These are phyloP conservation scores for Pichia sp. DNA, from an alignment of 1,139 yeast species.

Conservation along the genomic window DNA sequence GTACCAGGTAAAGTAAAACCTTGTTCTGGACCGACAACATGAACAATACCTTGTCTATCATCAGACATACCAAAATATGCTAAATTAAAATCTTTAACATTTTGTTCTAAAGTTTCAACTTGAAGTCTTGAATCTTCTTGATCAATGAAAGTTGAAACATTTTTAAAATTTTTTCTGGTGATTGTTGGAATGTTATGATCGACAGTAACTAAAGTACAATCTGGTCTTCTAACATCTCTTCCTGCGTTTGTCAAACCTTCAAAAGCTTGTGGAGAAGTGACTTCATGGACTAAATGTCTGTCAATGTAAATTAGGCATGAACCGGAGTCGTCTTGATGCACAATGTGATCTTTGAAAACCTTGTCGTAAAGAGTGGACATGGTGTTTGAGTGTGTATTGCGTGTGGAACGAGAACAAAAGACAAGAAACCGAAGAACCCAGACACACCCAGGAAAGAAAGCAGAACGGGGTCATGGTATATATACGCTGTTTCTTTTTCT, in stretches of 20 bases:
- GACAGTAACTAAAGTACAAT: conserved; percentile 94
- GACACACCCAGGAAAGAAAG: background rate
- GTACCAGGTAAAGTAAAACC: conserved; percentile 98
- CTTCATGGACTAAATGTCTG: conserved; percentile 96
- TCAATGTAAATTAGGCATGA: conserved; percentile 85
- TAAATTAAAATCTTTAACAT: conserved; percentile 82
- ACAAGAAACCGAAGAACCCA: background rate
- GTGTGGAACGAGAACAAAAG: background rate
- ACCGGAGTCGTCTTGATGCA: conserved; percentile 81
- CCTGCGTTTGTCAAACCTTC: conserved; percentile 89
- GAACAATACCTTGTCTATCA: conserved; percentile 94
- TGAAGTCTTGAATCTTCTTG: conserved; percentile 90
- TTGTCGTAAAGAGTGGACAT: conserved; percentile 66
- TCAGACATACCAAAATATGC: conserved; percentile 94
- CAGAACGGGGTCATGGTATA: too few species aligned
- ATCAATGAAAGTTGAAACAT: conserved; percentile 73
- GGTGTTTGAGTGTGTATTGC: background rate
- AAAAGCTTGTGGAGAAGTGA: conserved; percentile 97
- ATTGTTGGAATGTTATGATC: conserved; percentile 97
- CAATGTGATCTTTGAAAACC: conserved; percentile 91
- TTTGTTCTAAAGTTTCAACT: conserved; percentile 85
- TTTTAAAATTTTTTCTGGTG: conserved; percentile 68
- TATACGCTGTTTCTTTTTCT: too few species aligned
- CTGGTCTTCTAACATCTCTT: conserved; percentile 82
- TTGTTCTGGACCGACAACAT: conserved; percentile 97